phyloP scores from a whole-genome alignment of 495 filamentous ascomycete species.

The Talaromyces ruber region DNA sequence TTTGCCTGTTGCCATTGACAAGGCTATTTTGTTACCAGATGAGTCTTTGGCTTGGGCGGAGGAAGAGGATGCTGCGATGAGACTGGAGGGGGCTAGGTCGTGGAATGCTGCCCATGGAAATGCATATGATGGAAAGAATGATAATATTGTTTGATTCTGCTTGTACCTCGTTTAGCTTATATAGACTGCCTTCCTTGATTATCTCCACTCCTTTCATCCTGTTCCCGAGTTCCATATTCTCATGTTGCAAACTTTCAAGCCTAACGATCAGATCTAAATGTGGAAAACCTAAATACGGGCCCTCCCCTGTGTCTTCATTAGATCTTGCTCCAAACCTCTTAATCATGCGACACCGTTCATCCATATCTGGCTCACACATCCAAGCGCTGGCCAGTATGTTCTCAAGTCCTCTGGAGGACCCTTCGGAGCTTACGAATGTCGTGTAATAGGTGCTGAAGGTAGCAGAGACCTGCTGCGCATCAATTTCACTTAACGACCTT shows the following conservation, averaged over 20 bases:
- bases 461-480: too few species aligned
- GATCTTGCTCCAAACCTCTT: background rate
- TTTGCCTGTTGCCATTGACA: constrained; percentile 72
- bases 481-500: too few species aligned
- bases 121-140: background rate
- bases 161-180: background rate
- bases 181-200: background rate
- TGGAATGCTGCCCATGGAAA: background rate
- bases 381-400: too few species aligned
- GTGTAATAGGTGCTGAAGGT: too few species aligned
- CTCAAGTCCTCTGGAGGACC: too few species aligned
- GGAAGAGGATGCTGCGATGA: constrained; percentile 50
- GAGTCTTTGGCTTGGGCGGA: constrained; percentile 47
- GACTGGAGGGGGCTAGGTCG: background rate
- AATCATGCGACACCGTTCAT: background rate
- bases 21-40: constrained; percentile 64
- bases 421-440: too few species aligned
- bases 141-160: background rate
- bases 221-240: too few species aligned
- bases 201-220: too few species aligned
- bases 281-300: background rate
- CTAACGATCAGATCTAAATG: too few species aligned
- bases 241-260: too few species aligned
- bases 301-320: background rate
- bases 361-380: too few species aligned